Percentiles rank a stretch among this genome's conserved stretches.
Conservation (phyloP, 2,329 filamentous ascomycete genomes). For the Aspergillus transmontanensis region DNA sequence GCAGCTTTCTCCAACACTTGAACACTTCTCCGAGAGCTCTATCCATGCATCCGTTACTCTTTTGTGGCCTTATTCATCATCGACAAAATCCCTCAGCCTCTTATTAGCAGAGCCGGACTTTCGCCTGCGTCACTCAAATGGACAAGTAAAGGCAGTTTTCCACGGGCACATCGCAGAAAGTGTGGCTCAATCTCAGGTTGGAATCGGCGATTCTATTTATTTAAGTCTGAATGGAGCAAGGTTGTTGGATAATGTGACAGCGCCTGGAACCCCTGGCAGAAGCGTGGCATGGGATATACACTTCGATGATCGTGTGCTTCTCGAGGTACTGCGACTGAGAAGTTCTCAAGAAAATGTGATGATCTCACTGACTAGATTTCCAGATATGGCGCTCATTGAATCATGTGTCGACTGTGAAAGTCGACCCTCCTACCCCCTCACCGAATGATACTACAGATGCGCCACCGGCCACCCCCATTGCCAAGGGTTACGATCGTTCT, state of each 20-base stretch:
- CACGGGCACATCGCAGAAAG: conserved; percentile 69
- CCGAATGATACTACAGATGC: conserved; percentile 24
- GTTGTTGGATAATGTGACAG: conserved; percentile 61
- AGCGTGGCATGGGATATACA: conserved; percentile 60
- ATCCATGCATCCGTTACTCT: conserved; percentile 77
- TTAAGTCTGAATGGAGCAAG: conserved; percentile 69
- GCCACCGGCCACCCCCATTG: conserved; percentile 28
- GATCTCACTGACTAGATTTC: background rate
- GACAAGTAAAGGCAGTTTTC: conserved; percentile 80
- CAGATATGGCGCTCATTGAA: conserved; percentile 32
- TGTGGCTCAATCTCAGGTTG: conserved; percentile 67
- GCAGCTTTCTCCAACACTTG: conserved; percentile 41
- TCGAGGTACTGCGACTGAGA: conserved; percentile 33
- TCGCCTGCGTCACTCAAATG: conserved; percentile 72
- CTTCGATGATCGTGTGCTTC: conserved; percentile 41
- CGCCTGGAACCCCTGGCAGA: conserved; percentile 57
- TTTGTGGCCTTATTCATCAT: conserved; percentile 87
- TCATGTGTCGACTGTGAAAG: conserved; percentile 45
- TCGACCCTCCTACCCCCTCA: conserved; percentile 51
- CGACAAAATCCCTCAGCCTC: conserved; percentile 72
- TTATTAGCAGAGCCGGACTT: conserved; percentile 84
- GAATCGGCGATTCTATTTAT: conserved; percentile 75
- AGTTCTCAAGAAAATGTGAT: background rate
- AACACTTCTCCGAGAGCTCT: conserved; percentile 29
- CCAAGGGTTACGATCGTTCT: conserved; percentile 22